Evolutionary conservation across 345 rosid species (phyloP), one percentile per base, ranked within the genome.

Genomic region (Acer campestre): DNA sequence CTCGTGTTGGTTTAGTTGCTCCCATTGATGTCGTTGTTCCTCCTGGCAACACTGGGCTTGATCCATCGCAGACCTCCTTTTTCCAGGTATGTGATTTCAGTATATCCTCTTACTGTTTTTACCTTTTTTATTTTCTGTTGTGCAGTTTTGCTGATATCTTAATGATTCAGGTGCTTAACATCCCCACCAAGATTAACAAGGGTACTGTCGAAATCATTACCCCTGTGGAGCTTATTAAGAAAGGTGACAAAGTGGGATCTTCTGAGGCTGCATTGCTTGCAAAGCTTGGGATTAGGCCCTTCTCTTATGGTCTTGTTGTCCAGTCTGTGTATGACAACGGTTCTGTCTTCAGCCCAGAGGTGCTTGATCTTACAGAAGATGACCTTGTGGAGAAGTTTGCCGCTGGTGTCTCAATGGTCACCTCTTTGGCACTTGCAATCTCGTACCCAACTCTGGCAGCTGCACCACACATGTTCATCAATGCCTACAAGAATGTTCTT

Each of bases 121-220:
- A 58, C 9, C 2, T 23, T 58, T 59, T 23, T 64, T 56, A 1
- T 2, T 27, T 20, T 48, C 10, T 46, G 22, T 64, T 31, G 0
- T 1, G 13, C 46, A 53, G 25, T 35, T 22, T 59, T 17, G 13
- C 31, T 66, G 18, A 10, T 11, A 62, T 49, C 62, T 51, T 29
- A 6, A 17, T 23, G 18, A 27, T 71, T 55, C 68, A 93, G 90
- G 97, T 95, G 75, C 94, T 95, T 10, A 95, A 95, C 81, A 95
- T 95, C 67, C 97, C 99, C 0, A 95, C 99, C 61, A 95, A 95
- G 86, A 95, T 95, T 89, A 95, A 95, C 91, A 95, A 95, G 92
- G 99, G 99, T 77, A 92, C 97, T 35, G 98, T 95, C 4, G 99
- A 95, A 88, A 95, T 95, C 77, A 89, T 95, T 74, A 91, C 98